Evolutionary conservation across 805 yeast genomes (phyloP).

Genomic region (Metschnikowia shivogae): DNA sequence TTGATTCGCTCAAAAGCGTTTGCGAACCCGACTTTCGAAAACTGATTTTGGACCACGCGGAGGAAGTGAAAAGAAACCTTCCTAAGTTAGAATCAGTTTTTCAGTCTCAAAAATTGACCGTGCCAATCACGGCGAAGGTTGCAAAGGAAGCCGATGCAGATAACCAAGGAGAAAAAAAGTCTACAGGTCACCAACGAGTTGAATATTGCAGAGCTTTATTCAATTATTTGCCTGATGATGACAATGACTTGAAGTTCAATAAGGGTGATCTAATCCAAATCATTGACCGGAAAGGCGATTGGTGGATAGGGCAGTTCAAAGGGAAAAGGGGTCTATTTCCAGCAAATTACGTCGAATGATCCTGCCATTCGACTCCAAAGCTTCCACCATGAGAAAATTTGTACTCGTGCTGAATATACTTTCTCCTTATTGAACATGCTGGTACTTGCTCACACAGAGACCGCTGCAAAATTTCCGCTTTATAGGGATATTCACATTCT

Average conservation of each 20-base stretch:
- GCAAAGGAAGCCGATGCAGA: neutral
- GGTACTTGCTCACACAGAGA: conserved; percentile 36
- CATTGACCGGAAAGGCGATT: conserved; percentile 25
- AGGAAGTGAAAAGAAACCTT: neutral
- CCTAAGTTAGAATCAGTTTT: neutral
- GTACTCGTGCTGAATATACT: too few species aligned
- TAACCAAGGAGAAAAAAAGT: neutral
- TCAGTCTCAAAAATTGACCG: neutral
- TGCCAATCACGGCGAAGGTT: neutral
- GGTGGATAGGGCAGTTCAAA: conserved; percentile 36
- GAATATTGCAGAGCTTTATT: conserved; percentile 37
- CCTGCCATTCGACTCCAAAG: too few species aligned
- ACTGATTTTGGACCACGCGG: neutral
- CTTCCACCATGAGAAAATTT: too few species aligned
- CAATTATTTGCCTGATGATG: conserved; percentile 31
- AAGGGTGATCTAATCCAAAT: conserved; percentile 43
- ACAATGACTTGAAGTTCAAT: conserved; percentile 41
- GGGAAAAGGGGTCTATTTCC: conserved; percentile 34
- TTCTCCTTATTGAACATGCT: neutral
- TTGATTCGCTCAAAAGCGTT: conserved; percentile 8
- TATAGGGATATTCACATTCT: conserved; percentile 47
- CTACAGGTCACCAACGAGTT: neutral
- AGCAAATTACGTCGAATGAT: conserved; percentile 24
- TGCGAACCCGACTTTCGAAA: neutral
- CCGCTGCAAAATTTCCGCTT: conserved; percentile 54